Evolutionary conservation across 345 rosid genomes (phyloP).

Genomic region (Clarkia xantiana): DNA sequence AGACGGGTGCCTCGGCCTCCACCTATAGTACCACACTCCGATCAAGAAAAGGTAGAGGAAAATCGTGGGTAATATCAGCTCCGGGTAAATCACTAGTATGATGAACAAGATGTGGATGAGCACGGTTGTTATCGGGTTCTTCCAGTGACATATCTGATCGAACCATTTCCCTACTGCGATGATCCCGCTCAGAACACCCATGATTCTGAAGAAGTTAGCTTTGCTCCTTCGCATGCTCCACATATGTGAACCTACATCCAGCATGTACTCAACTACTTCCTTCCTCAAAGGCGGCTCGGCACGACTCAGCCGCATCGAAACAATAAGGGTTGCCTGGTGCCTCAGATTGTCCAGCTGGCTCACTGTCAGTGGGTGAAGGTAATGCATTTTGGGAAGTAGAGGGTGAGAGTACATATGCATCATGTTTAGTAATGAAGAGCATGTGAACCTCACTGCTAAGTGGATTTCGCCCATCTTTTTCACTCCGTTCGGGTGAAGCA

Average conservation of each 20-base stretch:
- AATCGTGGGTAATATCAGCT: constrained; percentile 16
- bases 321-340: constrained; percentile 24
- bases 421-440: constrained; percentile 20
- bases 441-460: constrained; percentile 30
- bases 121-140: constrained; percentile 23
- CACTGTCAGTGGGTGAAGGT: constrained; percentile 27
- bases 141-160: constrained; percentile 26
- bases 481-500: constrained; percentile 24
- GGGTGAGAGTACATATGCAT: constrained; percentile 25
- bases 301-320: constrained; percentile 20
- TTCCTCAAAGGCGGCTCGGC: constrained; percentile 36
- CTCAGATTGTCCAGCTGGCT: constrained; percentile 28
- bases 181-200: constrained; percentile 15
- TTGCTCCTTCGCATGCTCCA: constrained; percentile 39
- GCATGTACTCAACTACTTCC: constrained; percentile 42
- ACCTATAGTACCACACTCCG: constrained; percentile 22
- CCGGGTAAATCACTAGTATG: constrained; percentile 21
- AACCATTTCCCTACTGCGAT: constrained; percentile 21
- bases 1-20: constrained; percentile 32
- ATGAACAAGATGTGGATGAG: constrained; percentile 20
- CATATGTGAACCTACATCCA: constrained; percentile 19
- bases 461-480: constrained; percentile 46
- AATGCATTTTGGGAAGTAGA: constrained; percentile 29
- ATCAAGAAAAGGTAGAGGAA: constrained; percentile 25
- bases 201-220: constrained; percentile 29